Base-by-base conservation (phyloP, 495 filamentous ascomycete genomes). In the Collariella sp. region DNA sequence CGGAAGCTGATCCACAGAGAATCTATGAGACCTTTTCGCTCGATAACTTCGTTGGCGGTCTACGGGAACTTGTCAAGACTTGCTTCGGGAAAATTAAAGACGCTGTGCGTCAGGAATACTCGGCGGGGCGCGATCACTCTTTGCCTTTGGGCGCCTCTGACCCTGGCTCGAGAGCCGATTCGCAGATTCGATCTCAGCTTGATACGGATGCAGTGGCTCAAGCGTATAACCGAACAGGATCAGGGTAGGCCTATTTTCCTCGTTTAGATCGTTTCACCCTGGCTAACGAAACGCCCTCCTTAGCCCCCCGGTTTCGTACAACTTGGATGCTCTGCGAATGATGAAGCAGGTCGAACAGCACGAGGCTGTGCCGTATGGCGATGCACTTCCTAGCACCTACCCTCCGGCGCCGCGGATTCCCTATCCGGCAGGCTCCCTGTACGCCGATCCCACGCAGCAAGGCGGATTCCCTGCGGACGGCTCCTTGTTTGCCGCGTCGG, bases 111-210 rank as follows among this genome's bases (percentile, higher is more conserved):
- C 46, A 50, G 38, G 54, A 12, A n/a, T 3, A 15, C 18, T 35
- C 39, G 19, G 10, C 11, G 12, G 22, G 13, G 6, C 33, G 6
- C 23, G 19, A 46, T 19, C 2, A 2, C 16, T 24, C 24, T 7
- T 53, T 26, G 22, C 11, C 19, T 19, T 31, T 39, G 19, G 20
- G 24, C 7, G 22, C 52, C 16, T 54, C 57, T 12, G 55, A 51
- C 12, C 36, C 24, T 13, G 18, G 4, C 3, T 48, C 52, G 7
- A 18, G 56, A 18, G 41, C 54, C 34, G 55, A 56, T 4, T 59
- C 62, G 7, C 64, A 65, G 44, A 62, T 67, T 10, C 57, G 55
- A 33, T 61, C 55, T n/a, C 66, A 68, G 46, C 51, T 68, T 3
- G 64, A 61, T 47, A 24, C 53, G 3, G 64, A 68, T 7, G 40